Base-by-base conservation (phyloP, 768 basidiomycete species). In the Suillus decipiens region DNA sequence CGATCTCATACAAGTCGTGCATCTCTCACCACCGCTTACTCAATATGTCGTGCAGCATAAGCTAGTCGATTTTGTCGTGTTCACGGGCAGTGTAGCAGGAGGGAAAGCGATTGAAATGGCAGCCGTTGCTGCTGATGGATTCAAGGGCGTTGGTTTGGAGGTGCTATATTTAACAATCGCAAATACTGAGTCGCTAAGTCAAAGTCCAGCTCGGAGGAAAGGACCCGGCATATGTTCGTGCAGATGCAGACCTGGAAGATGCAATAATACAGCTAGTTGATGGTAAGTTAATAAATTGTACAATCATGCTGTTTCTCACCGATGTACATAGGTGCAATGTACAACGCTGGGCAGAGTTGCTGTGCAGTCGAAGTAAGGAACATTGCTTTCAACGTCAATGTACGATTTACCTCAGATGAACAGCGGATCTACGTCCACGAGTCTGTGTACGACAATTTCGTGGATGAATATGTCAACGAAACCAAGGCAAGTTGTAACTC, bases 281-380 rank as follows among this genome's bases (percentile, higher is more conserved):
- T 75, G 96, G 95, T 89, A 61, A 56, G 80, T 67, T 17, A 24
- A 28, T 22, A 33, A 9, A 41, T 6, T 42, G 19, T 59, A 11
- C 2, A n/a, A 41, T n/a, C 19, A 22, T 36, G 51, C 50, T 36
- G 48, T 10, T 34, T 37, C 43, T 61, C 5, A 63, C 12, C 14
- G 9, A 1, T 31, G 48, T 41, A 24, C 45, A 1, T 68, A 94
- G 92, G 94, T 42, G 89, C 94, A 5, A 89, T 96, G 78, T 99
- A 95, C 82, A 99, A 99, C 76, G 95, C 96, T 17, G 97, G 97
- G 1, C 97, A 99, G 77, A 96, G 94, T 66, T 99, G 96, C 75
- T 98, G 96, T 71, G 87, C 91, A 0, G 80, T 99, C 64, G 97
- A 99, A 81, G 92, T 90, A 64, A 17, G 79, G 41, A 37, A 47